Percentiles rank a stretch among this genome's conserved stretches.
phyloP scores from a whole-genome alignment of 1,284 basidiomycete species.

The Porodaedalea pini region DNA sequence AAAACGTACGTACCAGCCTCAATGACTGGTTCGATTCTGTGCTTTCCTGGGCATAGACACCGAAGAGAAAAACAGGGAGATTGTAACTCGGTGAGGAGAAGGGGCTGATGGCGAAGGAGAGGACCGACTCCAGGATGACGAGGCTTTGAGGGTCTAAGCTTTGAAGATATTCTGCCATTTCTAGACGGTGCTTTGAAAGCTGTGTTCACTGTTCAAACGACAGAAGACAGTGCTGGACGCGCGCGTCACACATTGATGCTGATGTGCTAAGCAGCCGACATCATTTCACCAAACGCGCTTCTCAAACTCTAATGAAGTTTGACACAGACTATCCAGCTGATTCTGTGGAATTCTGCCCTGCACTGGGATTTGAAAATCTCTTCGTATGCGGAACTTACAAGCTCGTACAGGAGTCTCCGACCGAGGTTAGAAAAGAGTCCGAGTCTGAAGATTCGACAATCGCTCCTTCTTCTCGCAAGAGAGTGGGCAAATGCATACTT shows the following conservation, averaged over 20 bases:
- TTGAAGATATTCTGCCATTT: conserved; percentile 67
- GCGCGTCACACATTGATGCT: background rate
- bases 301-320: conserved; percentile 29
- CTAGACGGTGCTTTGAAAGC: background rate
- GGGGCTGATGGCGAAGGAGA: conserved; percentile 60
- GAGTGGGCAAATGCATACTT: conserved; percentile 68
- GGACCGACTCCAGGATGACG: conserved; percentile 54
- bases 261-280: background rate
- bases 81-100: conserved; percentile 67
- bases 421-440: conserved; percentile 21
- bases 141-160: conserved; percentile 67
- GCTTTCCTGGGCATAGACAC: conserved; percentile 64
- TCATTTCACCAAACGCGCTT: background rate
- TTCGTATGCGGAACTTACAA: conserved; percentile 90
- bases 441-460: conserved; percentile 17
- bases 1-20: conserved; percentile 46
- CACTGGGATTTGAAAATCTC: conserved; percentile 51
- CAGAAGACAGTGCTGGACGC: background rate
- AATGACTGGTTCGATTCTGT: conserved; percentile 60
- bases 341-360: conserved; percentile 85
- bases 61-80: conserved; percentile 71
- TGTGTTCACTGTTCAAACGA: background rate
- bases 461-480: conserved; percentile 32
- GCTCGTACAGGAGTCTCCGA: conserved; percentile 42
- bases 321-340: conserved; percentile 87